These are phyloP conservation scores for Phaffia australis DNA, from an alignment of 768 basidiomycete species.

Conservation along the genomic window DNA sequence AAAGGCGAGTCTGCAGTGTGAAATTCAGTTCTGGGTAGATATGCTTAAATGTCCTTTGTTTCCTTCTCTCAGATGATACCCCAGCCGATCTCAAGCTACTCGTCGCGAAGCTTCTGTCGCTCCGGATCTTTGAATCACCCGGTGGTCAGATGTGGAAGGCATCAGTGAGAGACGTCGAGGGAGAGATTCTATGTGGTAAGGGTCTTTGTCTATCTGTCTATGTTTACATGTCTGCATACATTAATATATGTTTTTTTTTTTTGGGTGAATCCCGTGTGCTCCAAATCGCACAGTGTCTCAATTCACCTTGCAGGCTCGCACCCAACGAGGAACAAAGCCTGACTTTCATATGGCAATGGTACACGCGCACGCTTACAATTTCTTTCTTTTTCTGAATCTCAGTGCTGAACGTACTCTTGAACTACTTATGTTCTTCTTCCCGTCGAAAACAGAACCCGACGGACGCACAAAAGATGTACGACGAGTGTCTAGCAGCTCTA, in stretches of 20 bases:
- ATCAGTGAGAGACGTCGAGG: constrained; percentile 74
- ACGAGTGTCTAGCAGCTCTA: constrained; percentile 59
- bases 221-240: neutral
- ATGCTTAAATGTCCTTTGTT: neutral
- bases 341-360: constrained; percentile 95
- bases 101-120: constrained; percentile 68
- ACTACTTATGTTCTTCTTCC: neutral
- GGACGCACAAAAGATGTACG: constrained; percentile 50
- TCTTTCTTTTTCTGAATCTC: neutral
- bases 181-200: constrained; percentile 73
- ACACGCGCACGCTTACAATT: constrained; percentile 27
- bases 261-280: neutral
- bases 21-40: neutral
- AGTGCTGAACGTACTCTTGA: neutral
- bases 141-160: constrained; percentile 67
- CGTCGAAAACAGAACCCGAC: constrained; percentile 11
- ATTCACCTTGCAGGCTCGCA: constrained; percentile 79
- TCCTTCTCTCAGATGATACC: constrained; percentile 58
- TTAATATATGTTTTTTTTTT: neutral
- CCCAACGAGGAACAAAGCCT: constrained; percentile 75
- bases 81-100: constrained; percentile 57
- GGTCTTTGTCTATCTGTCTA: constrained; percentile 6
- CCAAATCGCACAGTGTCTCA: constrained; percentile 52
- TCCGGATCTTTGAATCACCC: constrained; percentile 48
- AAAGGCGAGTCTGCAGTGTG: constrained; percentile 45